Percentiles rank a stretch among this genome's conserved stretches.
Conservation (phyloP, 176 grass and related monocot species). For the Triticum timopheevii region DNA sequence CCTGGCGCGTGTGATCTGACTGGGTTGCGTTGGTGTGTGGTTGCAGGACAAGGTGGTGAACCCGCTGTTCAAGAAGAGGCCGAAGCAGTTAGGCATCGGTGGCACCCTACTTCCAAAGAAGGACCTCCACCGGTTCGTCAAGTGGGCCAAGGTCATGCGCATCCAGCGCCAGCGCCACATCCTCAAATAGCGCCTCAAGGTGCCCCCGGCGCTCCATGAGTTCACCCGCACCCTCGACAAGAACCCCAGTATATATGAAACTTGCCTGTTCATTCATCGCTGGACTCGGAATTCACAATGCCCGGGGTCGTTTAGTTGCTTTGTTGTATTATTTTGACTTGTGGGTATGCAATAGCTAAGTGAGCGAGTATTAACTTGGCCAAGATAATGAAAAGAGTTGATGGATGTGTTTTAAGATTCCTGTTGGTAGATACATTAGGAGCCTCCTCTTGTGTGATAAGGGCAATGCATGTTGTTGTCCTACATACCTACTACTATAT, state of each 20-base stretch:
- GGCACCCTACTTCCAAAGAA: constrained; percentile 62
- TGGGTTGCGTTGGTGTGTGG: not conserved
- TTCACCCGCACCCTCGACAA: constrained; percentile 94
- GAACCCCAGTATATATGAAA: constrained; percentile 54
- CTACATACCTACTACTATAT: too few relatives aligned
- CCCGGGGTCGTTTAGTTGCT: too few relatives aligned
- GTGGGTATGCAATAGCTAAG: too few relatives aligned
- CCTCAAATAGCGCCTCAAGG: constrained; percentile 90
- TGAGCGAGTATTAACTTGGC: too few relatives aligned
- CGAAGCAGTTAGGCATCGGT: constrained; percentile 89
- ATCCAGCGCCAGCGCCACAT: constrained; percentile 89
- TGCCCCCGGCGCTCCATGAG: constrained; percentile 79
- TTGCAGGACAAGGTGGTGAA: constrained; percentile 71
- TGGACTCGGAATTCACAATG: too few relatives aligned
- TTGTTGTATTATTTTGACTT: too few relatives aligned
- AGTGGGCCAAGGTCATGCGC: constrained; percentile 85
- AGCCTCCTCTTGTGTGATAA: too few relatives aligned
- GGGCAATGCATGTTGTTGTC: too few relatives aligned
- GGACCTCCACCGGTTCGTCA: constrained; percentile 77
- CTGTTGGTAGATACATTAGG: too few relatives aligned
- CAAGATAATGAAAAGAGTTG: too few relatives aligned
- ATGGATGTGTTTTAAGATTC: too few relatives aligned
- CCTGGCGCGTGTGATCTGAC: not conserved
- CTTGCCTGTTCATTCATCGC: too few relatives aligned
- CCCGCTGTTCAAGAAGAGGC: constrained; percentile 87